Conservation (phyloP, 768 basidiomycete species). For the Hypsizygus marmoreus region DNA sequence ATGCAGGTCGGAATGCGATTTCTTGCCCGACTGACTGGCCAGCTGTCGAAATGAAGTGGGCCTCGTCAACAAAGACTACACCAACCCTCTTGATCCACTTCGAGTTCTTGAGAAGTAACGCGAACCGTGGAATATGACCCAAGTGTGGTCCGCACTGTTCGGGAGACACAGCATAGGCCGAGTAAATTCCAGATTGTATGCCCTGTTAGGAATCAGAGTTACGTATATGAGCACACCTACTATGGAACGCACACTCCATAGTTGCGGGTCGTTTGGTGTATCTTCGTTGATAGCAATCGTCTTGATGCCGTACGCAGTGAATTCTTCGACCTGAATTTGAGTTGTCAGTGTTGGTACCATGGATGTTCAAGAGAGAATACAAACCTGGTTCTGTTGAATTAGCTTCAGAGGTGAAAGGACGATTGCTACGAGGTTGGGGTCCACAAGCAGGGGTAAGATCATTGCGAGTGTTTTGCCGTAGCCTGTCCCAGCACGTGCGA, state of each 20-base stretch:
- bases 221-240: no score
- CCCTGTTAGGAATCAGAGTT: no score
- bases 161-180: conserved; percentile 13
- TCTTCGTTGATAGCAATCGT: conserved; percentile 24
- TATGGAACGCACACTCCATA: conserved; percentile 19
- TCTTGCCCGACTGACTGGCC: conserved; percentile 11
- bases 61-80: conserved; percentile 18
- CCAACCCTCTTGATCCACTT: conserved; percentile 10
- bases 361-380: not conserved
- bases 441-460: conserved; percentile 18
- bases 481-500: conserved; percentile 26
- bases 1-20: conserved; percentile 13
- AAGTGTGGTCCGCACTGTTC: conserved; percentile 15
- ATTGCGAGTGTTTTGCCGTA: conserved; percentile 28
- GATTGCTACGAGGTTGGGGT: conserved; percentile 13
- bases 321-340: conserved; percentile 17
- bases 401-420: conserved; percentile 21
- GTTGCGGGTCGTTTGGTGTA: conserved; percentile 14
- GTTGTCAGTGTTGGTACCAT: not conserved
- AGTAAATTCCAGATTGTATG: not conserved
- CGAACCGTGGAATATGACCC: conserved; percentile 15
- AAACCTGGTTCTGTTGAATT: conserved; percentile 13
- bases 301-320: conserved; percentile 17
- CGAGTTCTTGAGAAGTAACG: not conserved
- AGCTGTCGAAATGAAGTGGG: conserved; percentile 18